These are phyloP conservation scores for Populus euphratica DNA, from an alignment of 345 rosid genomes.

Conservation along the genomic window DNA sequence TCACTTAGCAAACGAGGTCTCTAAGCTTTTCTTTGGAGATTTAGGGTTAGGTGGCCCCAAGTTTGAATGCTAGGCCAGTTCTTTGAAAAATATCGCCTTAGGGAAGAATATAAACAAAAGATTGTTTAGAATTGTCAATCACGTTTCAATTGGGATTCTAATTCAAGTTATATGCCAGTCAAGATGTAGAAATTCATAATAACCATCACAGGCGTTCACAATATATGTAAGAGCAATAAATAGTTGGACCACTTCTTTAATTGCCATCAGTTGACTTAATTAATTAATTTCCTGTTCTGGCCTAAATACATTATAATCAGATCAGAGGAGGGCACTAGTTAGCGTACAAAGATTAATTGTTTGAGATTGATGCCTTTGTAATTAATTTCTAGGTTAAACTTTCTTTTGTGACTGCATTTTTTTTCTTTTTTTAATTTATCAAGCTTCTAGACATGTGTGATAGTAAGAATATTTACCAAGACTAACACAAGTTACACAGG, in stretches of 20 bases:
- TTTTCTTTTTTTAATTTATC: constrained; percentile 12
- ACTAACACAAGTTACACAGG: background rate
- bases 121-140: background rate
- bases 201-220: constrained; percentile 2
- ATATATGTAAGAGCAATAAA: background rate
- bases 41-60: background rate
- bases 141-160: background rate
- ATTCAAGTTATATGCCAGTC: background rate
- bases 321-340: background rate
- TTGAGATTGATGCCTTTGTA: background rate
- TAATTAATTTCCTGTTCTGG: background rate
- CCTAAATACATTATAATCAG: background rate
- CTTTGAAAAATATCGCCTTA: constrained; percentile 2
- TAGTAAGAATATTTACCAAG: constrained; percentile 1
- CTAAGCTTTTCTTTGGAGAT: background rate
- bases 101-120: no score
- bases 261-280: constrained; percentile 2
- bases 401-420: background rate
- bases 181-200: constrained; percentile 8
- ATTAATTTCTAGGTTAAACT: background rate
- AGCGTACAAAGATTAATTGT: background rate
- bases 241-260: background rate
- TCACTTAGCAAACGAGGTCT: background rate
- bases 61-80: constrained; percentile 1
- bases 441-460: constrained; percentile 26